Evolutionary conservation across 1,284 basidiomycete genomes (phyloP).

Genomic region (Gymnopus androsaceus): DNA sequence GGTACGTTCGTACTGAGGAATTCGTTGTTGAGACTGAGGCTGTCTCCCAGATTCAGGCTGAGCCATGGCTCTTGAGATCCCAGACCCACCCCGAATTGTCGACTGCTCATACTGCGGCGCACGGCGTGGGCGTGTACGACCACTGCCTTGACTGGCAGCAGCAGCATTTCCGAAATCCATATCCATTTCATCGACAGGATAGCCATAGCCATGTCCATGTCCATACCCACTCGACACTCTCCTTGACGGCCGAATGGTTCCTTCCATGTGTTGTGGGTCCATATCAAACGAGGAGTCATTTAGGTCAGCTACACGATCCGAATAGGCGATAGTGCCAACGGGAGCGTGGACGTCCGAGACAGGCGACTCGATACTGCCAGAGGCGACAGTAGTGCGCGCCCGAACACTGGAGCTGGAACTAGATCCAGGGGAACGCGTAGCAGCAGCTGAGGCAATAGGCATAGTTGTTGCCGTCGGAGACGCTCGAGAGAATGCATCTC

Average conservation of each 20-base stretch:
- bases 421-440: not conserved
- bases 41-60: not conserved
- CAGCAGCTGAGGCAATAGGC: not conserved
- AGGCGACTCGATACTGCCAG: not conserved
- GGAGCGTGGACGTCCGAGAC: not conserved
- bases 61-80: slow-evolving; percentile 10
- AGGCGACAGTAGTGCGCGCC: no score
- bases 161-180: not conserved
- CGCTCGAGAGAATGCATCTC: slow-evolving; percentile 1
- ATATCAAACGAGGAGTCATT: slow-evolving; percentile 4
- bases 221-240: slow-evolving; percentile 3
- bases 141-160: not conserved
- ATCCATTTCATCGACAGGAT: not conserved
- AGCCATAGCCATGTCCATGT: not conserved
- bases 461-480: not conserved
- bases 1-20: not conserved
- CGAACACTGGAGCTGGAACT: no score
- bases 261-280: slow-evolving; percentile 12
- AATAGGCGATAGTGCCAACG: not conserved
- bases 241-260: slow-evolving; percentile 12
- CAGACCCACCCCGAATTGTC: not conserved
- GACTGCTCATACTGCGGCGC: slow-evolving; percentile 3
- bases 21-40: not conserved
- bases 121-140: not conserved
- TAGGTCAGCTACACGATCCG: not conserved